Base-by-base conservation (phyloP, 2,329 filamentous ascomycete species). In the Ustilaginoidea virens region DNA sequence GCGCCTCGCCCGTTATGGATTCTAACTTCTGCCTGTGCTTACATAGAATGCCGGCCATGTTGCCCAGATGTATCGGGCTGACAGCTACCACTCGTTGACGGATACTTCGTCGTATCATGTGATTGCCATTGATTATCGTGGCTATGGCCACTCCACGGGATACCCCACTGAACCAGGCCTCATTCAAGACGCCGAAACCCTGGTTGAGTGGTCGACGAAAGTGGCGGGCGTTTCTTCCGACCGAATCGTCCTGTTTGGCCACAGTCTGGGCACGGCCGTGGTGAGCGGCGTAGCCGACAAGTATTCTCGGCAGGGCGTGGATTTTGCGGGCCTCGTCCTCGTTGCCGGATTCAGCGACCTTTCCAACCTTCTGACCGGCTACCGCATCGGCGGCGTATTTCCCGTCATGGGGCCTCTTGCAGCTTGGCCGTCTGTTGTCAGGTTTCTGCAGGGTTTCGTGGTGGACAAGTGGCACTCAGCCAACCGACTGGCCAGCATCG, bases 101-200 rank as follows among this genome's bases (percentile, higher is more conserved):
- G 69, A 78, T 29, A 72, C 75, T 3, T 79, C 78, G 2, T 68
- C 66, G 0, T 74, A 85, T 31, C 86, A 94, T 46, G 69, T 93
- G 25, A 61, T 94, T n/a, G 71, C 82, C 22, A 74, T 93, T 42
- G 85, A 93, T 58, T 94, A 94, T 53, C 78, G 86, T 12, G 86
- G 86, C 5, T 94, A 82, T 41, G 86, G 85, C 1, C 65, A 70
- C 22, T 90, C 80, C 7, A 81, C 75, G 1, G 83, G 87, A n/a
- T 57, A 54, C 4, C 87, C 87, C 1, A 77, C 74, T 0, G 87
- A 96, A 55, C 56, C 66, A 20, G 87, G 87, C 0, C 56, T 96
- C 6, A 80, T 92, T 31, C 70, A 69, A 4, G 87, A 96, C 47
- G 82, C 76, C 11, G 61, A 78, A 4, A 63, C 82, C 0, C 56